Evolutionary conservation across 768 basidiomycete genomes (phyloP).

Genomic region (Wakefieldia striispora): DNA sequence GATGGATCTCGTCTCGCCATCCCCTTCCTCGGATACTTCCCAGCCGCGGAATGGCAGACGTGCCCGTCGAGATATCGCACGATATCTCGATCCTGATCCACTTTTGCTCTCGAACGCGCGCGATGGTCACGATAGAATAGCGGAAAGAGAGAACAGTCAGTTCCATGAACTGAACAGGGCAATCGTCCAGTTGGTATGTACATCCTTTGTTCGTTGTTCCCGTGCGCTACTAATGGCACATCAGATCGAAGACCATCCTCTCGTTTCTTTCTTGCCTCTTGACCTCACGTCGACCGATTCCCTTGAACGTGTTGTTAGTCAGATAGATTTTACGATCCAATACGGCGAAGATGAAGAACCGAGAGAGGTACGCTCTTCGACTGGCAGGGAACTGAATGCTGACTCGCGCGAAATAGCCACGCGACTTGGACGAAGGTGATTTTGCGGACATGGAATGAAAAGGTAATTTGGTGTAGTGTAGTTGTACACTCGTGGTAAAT

Average conservation of each 20-base stretch:
- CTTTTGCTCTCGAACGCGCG: constrained; percentile 65
- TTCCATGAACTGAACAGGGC: constrained; percentile 95
- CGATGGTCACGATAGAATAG: constrained; percentile 43
- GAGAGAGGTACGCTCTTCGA: constrained; percentile 62
- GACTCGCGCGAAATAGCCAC: constrained; percentile 53
- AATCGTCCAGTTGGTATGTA: constrained; percentile 85
- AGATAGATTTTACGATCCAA: constrained; percentile 98
- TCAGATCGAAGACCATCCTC: constrained; percentile 97
- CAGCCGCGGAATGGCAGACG: constrained; percentile 72
- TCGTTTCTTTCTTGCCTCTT: constrained; percentile 94
- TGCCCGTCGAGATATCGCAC: constrained; percentile 75
- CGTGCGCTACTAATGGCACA: background rate
- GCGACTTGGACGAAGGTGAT: constrained; percentile 91
- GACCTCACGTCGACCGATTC: constrained; percentile 90
- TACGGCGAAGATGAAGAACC: constrained; percentile 99
- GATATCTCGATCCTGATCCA: constrained; percentile 97
- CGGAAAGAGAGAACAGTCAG: constrained; percentile 63
- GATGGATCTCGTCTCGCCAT: constrained; percentile 87
- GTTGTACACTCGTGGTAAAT: too few species aligned
- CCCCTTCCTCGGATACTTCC: constrained; percentile 35
- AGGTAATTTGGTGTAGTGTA: background rate
- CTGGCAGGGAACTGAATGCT: constrained; percentile 2
- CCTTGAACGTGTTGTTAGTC: constrained; percentile 85
- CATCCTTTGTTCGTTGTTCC: background rate
- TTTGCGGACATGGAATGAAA: constrained; percentile 70